These are phyloP conservation scores for Xerocomus minutiporus DNA, from an alignment of 1,284 basidiomycete species.

Conservation along the genomic window DNA sequence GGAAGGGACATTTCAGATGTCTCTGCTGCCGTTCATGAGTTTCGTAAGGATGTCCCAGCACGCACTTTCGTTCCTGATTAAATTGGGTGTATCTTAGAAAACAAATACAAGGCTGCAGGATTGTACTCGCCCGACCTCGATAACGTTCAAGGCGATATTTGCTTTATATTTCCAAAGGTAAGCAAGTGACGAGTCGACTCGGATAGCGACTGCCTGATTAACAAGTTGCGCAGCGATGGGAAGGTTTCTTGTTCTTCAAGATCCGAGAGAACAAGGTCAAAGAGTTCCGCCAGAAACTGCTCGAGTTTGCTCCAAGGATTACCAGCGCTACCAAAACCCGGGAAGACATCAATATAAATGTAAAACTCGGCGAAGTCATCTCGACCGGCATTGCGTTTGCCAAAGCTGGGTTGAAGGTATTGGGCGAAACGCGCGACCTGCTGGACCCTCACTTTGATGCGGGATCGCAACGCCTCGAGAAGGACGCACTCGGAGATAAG, in stretches of 20 bases:
- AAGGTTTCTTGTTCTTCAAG: background rate
- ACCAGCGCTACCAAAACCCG: background rate
- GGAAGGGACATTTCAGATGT: too few relatives aligned
- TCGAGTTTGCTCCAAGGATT: background rate
- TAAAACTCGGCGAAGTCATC: background rate
- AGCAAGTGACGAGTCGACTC: background rate
- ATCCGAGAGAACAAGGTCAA: background rate
- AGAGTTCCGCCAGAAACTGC: background rate
- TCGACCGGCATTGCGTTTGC: background rate
- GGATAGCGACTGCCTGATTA: too few relatives aligned
- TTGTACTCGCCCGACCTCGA: background rate
- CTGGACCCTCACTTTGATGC: background rate
- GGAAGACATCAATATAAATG: background rate
- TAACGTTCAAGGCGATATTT: background rate
- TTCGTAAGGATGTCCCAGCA: background rate
- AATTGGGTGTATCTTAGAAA: background rate
- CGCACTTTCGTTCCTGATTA: background rate
- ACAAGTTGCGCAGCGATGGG: background rate
- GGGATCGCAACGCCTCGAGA: background rate
- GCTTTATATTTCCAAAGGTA: background rate
- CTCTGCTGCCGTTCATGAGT: background rate
- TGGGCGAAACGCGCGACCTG: background rate
- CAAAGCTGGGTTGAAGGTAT: background rate
- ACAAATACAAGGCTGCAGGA: background rate
- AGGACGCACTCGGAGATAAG: background rate